Evolutionary conservation across 1,284 basidiomycete species (phyloP).

Genomic region (Kwoniella shivajii): DNA sequence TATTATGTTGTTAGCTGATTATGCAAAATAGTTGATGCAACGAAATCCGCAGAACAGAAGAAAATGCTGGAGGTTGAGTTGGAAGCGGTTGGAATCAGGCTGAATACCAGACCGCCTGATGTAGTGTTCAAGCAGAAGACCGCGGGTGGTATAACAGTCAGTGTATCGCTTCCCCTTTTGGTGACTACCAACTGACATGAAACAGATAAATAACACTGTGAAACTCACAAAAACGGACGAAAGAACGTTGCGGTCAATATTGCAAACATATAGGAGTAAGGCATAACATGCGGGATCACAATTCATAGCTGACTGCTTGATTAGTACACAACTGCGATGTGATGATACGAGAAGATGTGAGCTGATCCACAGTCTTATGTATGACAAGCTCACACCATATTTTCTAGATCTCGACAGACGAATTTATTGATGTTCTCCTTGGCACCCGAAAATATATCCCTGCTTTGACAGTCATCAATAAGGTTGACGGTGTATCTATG

Average conservation of each 20-base stretch:
- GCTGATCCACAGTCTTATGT: conserved; percentile 35
- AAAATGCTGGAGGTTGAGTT: conserved; percentile 85
- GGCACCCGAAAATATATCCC: conserved; percentile 94
- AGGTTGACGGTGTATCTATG: conserved; percentile 83
- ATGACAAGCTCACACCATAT: neutral
- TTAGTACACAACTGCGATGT: conserved; percentile 88
- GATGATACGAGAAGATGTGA: conserved; percentile 93
- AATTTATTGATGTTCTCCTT: conserved; percentile 95
- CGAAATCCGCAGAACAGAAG: conserved; percentile 92
- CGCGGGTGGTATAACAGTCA: conserved; percentile 74
- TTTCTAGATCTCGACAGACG: conserved; percentile 84
- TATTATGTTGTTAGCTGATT: neutral
- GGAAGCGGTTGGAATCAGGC: conserved; percentile 92
- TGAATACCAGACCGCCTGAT: conserved; percentile 88
- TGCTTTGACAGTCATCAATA: conserved; percentile 92
- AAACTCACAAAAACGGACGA: conserved; percentile 95
- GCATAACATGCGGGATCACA: neutral
- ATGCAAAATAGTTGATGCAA: conserved; percentile 72
- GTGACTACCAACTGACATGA: conserved; percentile 15
- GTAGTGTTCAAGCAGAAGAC: conserved; percentile 71
- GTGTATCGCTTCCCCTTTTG: conserved; percentile 38
- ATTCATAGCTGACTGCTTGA: neutral
- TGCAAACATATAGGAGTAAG: conserved; percentile 72
- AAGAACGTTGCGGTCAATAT: conserved; percentile 86
- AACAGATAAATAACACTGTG: conserved; percentile 82